Evolutionary conservation across 148 eudicot species (phyloP), one percentile per base, ranked within the genome.

Genomic region (Rhododendron williamsianum): DNA sequence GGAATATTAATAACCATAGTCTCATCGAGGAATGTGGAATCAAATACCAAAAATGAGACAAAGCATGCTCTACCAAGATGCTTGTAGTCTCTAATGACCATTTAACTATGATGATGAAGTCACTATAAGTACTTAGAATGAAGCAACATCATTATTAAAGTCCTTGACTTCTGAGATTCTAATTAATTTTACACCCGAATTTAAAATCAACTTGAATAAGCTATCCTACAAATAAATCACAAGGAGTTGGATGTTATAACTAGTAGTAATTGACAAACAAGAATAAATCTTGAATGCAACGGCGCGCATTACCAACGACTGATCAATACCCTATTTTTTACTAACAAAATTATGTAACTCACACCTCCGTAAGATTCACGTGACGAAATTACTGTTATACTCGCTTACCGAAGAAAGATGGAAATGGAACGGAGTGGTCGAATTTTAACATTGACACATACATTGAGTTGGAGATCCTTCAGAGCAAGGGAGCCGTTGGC

Each of bases 381-480:
- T 60, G 67, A 41, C 6, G 8, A 60, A 60, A 60, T 60, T 60
- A 60, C 3, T 2, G 10, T 21, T 60, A 16, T 3, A 54, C n/a
- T 8, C 2, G 5, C 23, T 18, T 19, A 56, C n/a, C 9, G 27
- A 7, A 21, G 67, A 60, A 60, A 23, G 10, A 21, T 21, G 25
- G 19, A 52, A 51, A 48, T 73, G 9, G 33, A 27, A 10, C 12
- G 46, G 36, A 80, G 88, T 84, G 82, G 41, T 85, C 86, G 72
- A 33, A 33, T 33, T 83, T 51, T 69, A 83, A 83, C 19, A 51
- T 51, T 83, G 83, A 87, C 88, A 51, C 67, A 46, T 46, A 46
- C 48, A 46, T 46, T 46, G 5, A 38, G 86, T 52, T 77, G 81
- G 78, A 58, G 85, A 86, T 82, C 60, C 77, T 86, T 77, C 45